A percentile compares a stretch with the other conserved stretches of the same genome.
Evolutionary conservation across 345 rosid species (phyloP).

Genomic region (Physaria fendleri): DNA sequence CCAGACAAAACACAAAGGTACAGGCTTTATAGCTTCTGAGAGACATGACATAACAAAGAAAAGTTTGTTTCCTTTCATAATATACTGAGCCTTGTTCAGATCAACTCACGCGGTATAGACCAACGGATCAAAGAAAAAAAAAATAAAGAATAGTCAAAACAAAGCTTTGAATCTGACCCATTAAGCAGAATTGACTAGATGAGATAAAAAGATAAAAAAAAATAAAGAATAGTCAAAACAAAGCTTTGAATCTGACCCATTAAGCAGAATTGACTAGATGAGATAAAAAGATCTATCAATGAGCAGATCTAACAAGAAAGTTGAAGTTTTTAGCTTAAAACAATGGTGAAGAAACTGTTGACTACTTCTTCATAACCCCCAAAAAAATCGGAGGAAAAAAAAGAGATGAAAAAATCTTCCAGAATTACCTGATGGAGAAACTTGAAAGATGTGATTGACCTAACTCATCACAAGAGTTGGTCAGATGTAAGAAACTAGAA

Average conservation of each 20-base stretch:
- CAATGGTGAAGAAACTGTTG: conserved; percentile 15
- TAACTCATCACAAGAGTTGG: conserved; percentile 16
- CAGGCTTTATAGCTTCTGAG: not conserved
- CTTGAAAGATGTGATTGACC: conserved; percentile 35
- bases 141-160: conserved; percentile 14
- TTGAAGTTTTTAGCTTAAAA: conserved; percentile 8
- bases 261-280: conserved; percentile 23
- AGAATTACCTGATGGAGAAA: conserved; percentile 79
- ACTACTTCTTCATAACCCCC: conserved; percentile 10
- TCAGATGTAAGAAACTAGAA: conserved; percentile 18
- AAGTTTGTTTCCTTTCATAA: conserved; percentile 15
- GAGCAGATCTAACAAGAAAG: conserved; percentile 16
- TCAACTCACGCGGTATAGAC: conserved; percentile 15
- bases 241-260: conserved; percentile 53
- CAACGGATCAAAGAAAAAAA: conserved; percentile 23
- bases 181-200: conserved; percentile 1
- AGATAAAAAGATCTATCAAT: conserved; percentile 21
- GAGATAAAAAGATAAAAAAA: not conserved
- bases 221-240: not conserved
- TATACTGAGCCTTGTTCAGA: conserved; percentile 20
- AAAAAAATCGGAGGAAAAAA: not conserved
- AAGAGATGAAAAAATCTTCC: not conserved
- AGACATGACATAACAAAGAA: conserved; percentile 22
- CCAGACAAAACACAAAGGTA: conserved; percentile 20
- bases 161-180: no score